Evolutionary conservation across 2,329 filamentous ascomycete species (phyloP).

Genomic region (Teratosphaeria pseudoeucalypti): DNA sequence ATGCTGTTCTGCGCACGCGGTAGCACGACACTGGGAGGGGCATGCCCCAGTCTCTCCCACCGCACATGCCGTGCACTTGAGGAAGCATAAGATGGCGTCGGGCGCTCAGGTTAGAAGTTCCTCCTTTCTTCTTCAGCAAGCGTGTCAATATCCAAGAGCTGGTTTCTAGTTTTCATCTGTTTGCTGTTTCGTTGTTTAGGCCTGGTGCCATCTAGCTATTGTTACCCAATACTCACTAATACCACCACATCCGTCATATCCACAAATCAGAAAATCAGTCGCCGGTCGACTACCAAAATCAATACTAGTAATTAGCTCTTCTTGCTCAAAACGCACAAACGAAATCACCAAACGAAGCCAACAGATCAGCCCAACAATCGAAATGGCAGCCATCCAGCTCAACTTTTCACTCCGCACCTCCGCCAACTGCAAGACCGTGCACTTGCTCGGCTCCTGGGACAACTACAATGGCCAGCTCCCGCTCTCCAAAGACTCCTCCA

Average conservation of each 20-base stretch:
- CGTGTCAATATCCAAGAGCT: slow-evolving; percentile 40
- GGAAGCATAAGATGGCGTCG: slow-evolving; percentile 1
- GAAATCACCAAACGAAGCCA: slow-evolving; percentile 13
- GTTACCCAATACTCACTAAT: slow-evolving; percentile 17
- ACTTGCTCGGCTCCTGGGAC: slow-evolving; percentile 97
- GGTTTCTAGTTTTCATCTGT: slow-evolving; percentile 37
- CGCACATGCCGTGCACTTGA: slow-evolving; percentile 2
- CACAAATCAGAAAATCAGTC: slow-evolving; percentile 18
- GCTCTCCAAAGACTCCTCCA: slow-evolving; percentile 73
- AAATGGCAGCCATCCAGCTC: slow-evolving; percentile 83
- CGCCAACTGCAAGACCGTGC: slow-evolving; percentile 91
- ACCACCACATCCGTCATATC: slow-evolving; percentile 11
- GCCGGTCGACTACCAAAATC: slow-evolving; percentile 21
- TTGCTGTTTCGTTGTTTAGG: slow-evolving; percentile 32
- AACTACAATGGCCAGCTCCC: slow-evolving; percentile 91
- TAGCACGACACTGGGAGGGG: slow-evolving; percentile 5
- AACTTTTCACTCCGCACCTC: slow-evolving; percentile 95
- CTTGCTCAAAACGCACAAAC: slow-evolving; percentile 34
- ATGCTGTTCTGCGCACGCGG: slow-evolving; percentile 3
- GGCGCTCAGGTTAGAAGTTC: slow-evolving; percentile 2
- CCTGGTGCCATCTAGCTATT: slow-evolving; percentile 33
- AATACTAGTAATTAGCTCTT: slow-evolving; percentile 36
- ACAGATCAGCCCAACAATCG: slow-evolving; percentile 12
- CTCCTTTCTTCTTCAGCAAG: slow-evolving; percentile 37
- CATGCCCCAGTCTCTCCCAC: background rate